phyloP scores from a whole-genome alignment of 306 rosid species.

The Neltuma alba region DNA sequence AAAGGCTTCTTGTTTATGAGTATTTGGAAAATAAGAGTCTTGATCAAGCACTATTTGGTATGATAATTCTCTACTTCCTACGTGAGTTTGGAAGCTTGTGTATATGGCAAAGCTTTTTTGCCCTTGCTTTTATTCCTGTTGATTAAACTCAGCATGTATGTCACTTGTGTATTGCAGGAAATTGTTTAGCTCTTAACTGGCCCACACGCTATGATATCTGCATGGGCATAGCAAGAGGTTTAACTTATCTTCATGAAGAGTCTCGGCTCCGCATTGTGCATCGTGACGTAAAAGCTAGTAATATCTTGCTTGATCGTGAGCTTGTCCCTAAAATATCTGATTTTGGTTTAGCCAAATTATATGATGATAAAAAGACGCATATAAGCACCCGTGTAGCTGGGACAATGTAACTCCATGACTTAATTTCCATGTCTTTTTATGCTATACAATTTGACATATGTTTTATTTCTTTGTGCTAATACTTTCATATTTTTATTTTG shows the following conservation, averaged over 20 bases:
- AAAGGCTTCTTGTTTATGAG: constrained; percentile 78
- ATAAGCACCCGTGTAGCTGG: constrained; percentile 82
- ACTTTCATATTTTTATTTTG: constrained; percentile 2
- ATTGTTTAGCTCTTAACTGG: constrained; percentile 59
- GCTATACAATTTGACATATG: neutral
- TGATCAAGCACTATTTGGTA: constrained; percentile 89
- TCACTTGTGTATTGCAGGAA: constrained; percentile 47
- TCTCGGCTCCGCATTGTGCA: constrained; percentile 71
- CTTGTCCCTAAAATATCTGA: constrained; percentile 77
- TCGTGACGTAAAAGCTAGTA: constrained; percentile 83
- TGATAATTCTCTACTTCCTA: neutral
- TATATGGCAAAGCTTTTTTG: neutral
- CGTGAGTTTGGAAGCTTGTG: neutral
- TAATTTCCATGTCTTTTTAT: neutral
- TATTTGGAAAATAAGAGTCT: constrained; percentile 82
- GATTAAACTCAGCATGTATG: neutral
- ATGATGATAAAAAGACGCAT: constrained; percentile 76
- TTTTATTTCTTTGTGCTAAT: neutral
- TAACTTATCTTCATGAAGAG: constrained; percentile 81
- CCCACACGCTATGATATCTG: constrained; percentile 71
- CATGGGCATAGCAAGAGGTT: constrained; percentile 78
- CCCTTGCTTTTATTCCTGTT: neutral
- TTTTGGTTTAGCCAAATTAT: constrained; percentile 82
- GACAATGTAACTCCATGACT: constrained; percentile 58
- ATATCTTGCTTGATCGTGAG: constrained; percentile 66